Base-by-base conservation (phyloP, 495 filamentous ascomycete genomes). In the Astrocystis sublimbata region DNA sequence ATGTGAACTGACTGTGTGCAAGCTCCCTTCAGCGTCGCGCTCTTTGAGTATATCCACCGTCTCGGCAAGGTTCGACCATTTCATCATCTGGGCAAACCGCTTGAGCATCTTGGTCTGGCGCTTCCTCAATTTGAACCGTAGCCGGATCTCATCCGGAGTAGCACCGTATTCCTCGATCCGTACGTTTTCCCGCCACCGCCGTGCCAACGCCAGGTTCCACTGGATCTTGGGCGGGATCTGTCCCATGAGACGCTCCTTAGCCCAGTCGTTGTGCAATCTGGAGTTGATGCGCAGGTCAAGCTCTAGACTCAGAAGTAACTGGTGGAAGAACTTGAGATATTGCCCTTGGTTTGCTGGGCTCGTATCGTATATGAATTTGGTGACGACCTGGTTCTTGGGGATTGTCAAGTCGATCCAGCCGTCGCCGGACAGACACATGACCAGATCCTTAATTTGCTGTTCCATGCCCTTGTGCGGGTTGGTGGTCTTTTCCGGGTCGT, bases 331-430 rank as follows among this genome's bases (percentile, higher is more conserved):
- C 45, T 83, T 83, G 42, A 79, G 79, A 63, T 79, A 80, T 43
- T 73, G 73, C 19, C 73, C 66, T 19, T 68, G 60, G 57, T 73
- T 75, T 40, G 53, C 61, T 1, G 64, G 72, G 36, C 55, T 56
- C 30, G 76, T 75, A 62, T 83, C 81, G 45, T 81, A 78, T 40
- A 89, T 84, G 72, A 85, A 89, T 55, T 82, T 82, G 15, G 87
- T 86, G 42, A 86, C 78, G 43, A 88, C 82, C 65, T 90, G 88
- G 61, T 88, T 87, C 64, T 79, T 78, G 28, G 79, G 79, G 23
- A 73, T 71, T 43, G 86, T 88, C 66, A 88, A 89, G 66, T 90
- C 88, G 59, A 87, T 85, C 88, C 88, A 91, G 51, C 79, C 79
- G 0, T 79, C 70, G 43, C 84, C 75, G 2, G 84, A 84, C 15